Base-by-base conservation (phyloP, 2,329 filamentous ascomycete species). In the Pezicula rhizophila region DNA sequence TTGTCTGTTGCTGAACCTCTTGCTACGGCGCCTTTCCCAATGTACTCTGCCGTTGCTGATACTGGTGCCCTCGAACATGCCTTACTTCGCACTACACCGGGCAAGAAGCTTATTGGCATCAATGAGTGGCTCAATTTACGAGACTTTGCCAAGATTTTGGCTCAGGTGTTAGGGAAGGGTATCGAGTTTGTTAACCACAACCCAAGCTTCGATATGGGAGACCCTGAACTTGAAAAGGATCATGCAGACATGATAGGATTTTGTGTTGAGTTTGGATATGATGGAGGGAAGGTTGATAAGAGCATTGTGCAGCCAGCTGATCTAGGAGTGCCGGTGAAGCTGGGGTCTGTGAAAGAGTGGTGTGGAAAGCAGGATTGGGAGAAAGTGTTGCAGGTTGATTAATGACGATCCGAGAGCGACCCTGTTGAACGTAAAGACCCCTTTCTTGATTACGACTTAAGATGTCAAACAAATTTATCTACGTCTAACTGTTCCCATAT, bases 231-330 rank as follows among this genome's bases (percentile, higher is more conserved):
- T 26, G 23, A 42, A 12, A 26, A 38, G 14, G 48, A 46, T 37
- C 23, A 31, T 18, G 28, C 18, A 11, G 48, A 50, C 28, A 46
- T 46, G 42, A 42, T 42, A 18, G 43, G 37, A 4, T 50, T 46
- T 28, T 47, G 39, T 25, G 33, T 45, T 35, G 49, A 47, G 17
- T 47, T 51, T 45, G 34, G 41, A 8, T 45, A 41, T 38, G 45
- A 51, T 34, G 65, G 67, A 47, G 37, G 28, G 28, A 48, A 43
- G 39, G 46, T 48, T 43, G 46, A 48, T 43, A 43, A 48, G 46
- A 43, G 14, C 15, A 43, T 48, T 48, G 39, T 48, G 15, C 28
- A 42, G 39, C 46, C 46, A 31, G 40, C 14, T 43, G 46, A 48
- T 48, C 38, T 48, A 31, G 46, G 46, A 43, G 46, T 48, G 14